Conservation (phyloP, 768 basidiomycete species). For the Termitomyces sp. region DNA sequence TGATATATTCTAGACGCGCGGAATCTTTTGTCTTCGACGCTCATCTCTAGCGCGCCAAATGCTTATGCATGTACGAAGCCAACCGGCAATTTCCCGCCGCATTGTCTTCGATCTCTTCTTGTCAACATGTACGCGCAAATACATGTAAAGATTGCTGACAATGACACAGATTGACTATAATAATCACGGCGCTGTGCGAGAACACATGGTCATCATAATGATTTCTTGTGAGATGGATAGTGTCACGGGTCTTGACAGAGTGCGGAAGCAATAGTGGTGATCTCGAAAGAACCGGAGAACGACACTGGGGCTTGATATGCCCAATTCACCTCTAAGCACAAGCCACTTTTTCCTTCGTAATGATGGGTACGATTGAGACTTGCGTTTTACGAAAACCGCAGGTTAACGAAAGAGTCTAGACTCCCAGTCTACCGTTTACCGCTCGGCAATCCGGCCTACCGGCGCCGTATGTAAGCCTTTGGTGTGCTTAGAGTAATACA, state of each 20-base stretch:
- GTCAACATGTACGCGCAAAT: not conserved
- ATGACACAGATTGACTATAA: conserved; percentile 2
- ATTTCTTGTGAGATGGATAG: not conserved
- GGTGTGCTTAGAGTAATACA: not conserved
- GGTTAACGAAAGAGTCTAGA: not conserved
- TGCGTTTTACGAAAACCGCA: not conserved
- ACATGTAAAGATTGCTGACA: conserved; percentile 9
- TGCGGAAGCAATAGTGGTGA: conserved; percentile 5
- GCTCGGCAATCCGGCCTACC: not conserved
- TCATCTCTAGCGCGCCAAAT: not conserved
- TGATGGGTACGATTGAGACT: not conserved
- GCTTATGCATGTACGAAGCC: not conserved
- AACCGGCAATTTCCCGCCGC: not conserved
- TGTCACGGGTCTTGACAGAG: conserved; percentile 4
- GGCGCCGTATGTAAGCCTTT: not conserved
- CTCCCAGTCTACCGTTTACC: not conserved
- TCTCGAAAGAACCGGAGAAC: not conserved
- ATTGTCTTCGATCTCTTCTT: not conserved
- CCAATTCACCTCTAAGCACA: not conserved
- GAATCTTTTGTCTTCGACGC: not conserved
- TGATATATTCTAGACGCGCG: not conserved
- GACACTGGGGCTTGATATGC: not conserved
- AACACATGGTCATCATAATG: conserved; percentile 2
- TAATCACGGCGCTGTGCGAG: not conserved
- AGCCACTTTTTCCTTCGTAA: not conserved